phyloP scores from a whole-genome alignment of 768 basidiomycete species.

The Pholiota conissans region DNA sequence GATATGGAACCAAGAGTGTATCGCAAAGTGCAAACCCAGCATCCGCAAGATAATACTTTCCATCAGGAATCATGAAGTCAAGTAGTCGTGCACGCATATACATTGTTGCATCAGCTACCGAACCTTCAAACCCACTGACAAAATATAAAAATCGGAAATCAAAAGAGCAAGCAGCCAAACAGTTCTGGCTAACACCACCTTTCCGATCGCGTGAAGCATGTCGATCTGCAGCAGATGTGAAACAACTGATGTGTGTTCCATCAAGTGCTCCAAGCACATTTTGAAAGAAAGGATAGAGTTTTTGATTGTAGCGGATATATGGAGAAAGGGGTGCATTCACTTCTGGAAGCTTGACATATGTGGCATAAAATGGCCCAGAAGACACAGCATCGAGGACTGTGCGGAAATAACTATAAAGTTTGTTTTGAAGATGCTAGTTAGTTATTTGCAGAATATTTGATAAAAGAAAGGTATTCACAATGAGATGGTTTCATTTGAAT shows the following conservation, averaged over 20 bases:
- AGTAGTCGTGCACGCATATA: conserved; percentile 26
- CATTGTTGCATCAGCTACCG: conserved; percentile 32
- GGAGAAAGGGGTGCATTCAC: background rate
- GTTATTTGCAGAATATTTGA: background rate
- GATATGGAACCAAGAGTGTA: conserved; percentile 36
- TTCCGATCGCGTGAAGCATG: conserved; percentile 26
- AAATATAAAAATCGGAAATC: conserved; percentile 36
- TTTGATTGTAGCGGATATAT: conserved; percentile 23
- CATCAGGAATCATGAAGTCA: conserved; percentile 30
- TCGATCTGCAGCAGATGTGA: conserved; percentile 15
- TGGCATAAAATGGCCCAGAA: conserved; percentile 22
- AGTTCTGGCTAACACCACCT: conserved; percentile 37
- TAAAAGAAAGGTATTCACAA: no score
- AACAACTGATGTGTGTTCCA: conserved; percentile 29
- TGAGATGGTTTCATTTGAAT: conserved; percentile 11
- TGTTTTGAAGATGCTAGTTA: background rate
- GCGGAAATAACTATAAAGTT: conserved; percentile 26
- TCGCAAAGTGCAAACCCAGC: conserved; percentile 31
- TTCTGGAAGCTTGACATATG: conserved; percentile 17
- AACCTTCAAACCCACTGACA: conserved; percentile 41
- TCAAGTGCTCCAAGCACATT: conserved; percentile 34
- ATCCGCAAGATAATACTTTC: conserved; percentile 30
- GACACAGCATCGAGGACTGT: conserved; percentile 22
- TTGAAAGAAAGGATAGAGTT: conserved; percentile 32
- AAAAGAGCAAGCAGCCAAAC: conserved; percentile 33